Percentiles rank a stretch among this genome's conserved stretches.
Conservation (phyloP, 2,329 filamentous ascomycete species). For the Claviceps cyperi region DNA sequence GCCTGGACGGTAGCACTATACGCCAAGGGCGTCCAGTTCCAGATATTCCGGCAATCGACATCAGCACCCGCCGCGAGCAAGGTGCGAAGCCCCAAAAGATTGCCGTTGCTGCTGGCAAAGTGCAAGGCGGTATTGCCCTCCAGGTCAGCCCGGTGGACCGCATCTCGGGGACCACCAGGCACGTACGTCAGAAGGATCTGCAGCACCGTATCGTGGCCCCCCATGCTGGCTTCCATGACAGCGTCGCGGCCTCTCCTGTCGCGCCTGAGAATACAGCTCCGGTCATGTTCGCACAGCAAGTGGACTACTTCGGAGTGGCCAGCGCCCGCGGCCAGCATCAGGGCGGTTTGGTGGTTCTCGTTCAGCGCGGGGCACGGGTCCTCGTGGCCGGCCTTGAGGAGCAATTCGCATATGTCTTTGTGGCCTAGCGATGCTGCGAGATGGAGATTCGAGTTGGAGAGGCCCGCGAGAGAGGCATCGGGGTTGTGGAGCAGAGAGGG, state of each 20-base stretch:
- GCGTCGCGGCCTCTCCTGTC: slow-evolving; percentile 59
- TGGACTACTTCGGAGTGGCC: slow-evolving; percentile 63
- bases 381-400: slow-evolving; percentile 66
- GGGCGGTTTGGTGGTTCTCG: slow-evolving; percentile 62
- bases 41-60: slow-evolving; percentile 55
- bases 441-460: slow-evolving; percentile 75
- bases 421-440: slow-evolving; percentile 63
- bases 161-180: slow-evolving; percentile 36
- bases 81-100: slow-evolving; percentile 62
- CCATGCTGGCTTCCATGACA: slow-evolving; percentile 48
- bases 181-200: slow-evolving; percentile 49
- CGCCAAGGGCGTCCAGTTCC: slow-evolving; percentile 70
- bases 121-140: slow-evolving; percentile 80
- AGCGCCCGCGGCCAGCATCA: slow-evolving; percentile 60
- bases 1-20: slow-evolving; percentile 73
- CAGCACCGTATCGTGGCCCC: slow-evolving; percentile 49
- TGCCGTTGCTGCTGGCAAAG: slow-evolving; percentile 71
- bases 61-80: slow-evolving; percentile 68
- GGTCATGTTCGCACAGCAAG: slow-evolving; percentile 50
- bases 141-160: slow-evolving; percentile 45
- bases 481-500: slow-evolving; percentile 63
- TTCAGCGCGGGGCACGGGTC: slow-evolving; percentile 59
- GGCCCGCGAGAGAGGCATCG: slow-evolving; percentile 49
- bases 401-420: slow-evolving; percentile 50
- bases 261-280: slow-evolving; percentile 45